Evolutionary conservation across 2,329 filamentous ascomycete species (phyloP).

Genomic region (Cladosporium velox): DNA sequence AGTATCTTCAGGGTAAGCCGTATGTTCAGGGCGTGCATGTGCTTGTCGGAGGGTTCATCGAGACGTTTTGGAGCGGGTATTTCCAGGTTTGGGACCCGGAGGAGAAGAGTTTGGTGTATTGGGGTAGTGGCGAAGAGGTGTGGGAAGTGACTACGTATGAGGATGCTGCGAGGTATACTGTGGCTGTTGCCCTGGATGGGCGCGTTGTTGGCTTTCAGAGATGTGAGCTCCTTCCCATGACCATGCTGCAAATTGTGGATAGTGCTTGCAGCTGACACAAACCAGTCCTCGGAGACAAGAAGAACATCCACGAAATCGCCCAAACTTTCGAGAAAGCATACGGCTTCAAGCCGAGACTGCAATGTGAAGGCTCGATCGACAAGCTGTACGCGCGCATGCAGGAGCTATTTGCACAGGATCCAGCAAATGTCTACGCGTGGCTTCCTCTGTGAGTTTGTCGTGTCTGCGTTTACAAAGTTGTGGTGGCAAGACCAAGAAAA

Average conservation of each 20-base stretch:
- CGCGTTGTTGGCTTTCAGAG: not conserved
- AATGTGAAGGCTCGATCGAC: not conserved
- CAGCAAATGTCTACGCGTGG: not conserved
- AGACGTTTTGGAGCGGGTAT: slow-evolving; percentile 33
- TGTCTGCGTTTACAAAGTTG: too few relatives aligned
- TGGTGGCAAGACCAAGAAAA: not conserved
- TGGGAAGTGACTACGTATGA: slow-evolving; percentile 44
- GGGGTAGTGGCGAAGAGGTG: slow-evolving; percentile 41
- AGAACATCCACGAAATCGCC: not conserved
- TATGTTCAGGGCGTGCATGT: slow-evolving; percentile 44
- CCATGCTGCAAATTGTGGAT: too few relatives aligned
- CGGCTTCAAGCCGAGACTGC: not conserved
- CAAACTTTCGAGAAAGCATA: not conserved
- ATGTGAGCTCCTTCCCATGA: not conserved
- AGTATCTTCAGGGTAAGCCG: slow-evolving; percentile 42
- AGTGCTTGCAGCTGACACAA: not conserved
- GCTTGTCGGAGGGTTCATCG: slow-evolving; percentile 44
- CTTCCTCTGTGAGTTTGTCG: not conserved
- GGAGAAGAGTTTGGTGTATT: slow-evolving; percentile 32
- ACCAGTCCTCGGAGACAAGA: not conserved
- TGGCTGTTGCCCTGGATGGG: slow-evolving; percentile 34
- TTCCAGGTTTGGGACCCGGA: not conserved
- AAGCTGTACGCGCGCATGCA: not conserved
- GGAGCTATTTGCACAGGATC: not conserved
- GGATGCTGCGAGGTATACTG: slow-evolving; percentile 43